Base-by-base conservation (phyloP, 2,329 filamentous ascomycete species). In the Exophiala dermatitidis region DNA sequence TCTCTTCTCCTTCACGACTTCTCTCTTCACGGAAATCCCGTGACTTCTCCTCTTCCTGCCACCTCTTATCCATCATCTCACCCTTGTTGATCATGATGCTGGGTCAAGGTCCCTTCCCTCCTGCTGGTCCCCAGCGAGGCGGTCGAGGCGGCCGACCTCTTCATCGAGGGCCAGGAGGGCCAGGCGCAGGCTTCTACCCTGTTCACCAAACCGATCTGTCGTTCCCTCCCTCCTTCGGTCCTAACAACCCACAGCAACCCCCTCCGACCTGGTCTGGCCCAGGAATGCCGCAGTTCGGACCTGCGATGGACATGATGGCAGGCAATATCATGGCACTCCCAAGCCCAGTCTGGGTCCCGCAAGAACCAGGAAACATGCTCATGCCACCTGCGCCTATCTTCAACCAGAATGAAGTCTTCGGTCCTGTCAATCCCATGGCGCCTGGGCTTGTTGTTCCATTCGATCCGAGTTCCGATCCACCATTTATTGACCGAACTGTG, bases 401-500 rank as follows among this genome's bases (percentile, higher is more conserved):
- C 42, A 31, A 31, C 12, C 30, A 10, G 28, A 45, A 45, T 32
- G 28, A 10, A 7, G n/a, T 30, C 42, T 45, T 32, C 32, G 42
- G 42, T 45, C 42, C 42, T 45, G 42, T 45, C 42, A 45, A 10
- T 19, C 30, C 42, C 3, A 6, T 32, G 5, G 28, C 28, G 4
- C 48, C 41, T 30, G 48, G 46, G 44, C 12, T 33, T 12, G 43
- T 30, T 36, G 54, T 53, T 4, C 40, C 50, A 1, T 58, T 60
- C 40, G 53, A 52, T 34, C 54, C 57, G 12, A 52, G n/a, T 29
- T 52, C 54, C 1, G 31, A 57, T 12, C 46, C 62, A 3, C 64
- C 63, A 2, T 65, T 66, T 48, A 48, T 31, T 10, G 61, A 62
- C 50, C 57, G 50, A 4, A 56, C 63, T 32, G 53, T 50, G 28